Evolutionary conservation across 1,284 basidiomycete genomes (phyloP).

Genomic region (Bjerkandera adusta): DNA sequence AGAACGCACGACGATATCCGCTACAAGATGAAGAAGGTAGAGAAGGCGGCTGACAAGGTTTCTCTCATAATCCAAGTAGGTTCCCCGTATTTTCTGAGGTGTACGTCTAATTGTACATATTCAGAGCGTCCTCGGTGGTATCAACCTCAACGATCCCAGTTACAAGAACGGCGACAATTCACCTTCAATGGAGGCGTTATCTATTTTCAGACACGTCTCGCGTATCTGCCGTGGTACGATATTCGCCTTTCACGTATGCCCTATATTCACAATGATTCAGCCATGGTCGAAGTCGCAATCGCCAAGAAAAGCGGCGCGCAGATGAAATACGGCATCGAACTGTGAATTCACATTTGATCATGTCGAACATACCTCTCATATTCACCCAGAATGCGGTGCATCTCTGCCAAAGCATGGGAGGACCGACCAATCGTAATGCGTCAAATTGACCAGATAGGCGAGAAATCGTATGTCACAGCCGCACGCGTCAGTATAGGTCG

Average conservation of each 20-base stretch:
- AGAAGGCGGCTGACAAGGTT: constrained; percentile 67
- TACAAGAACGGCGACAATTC: constrained; percentile 71
- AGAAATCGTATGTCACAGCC: constrained; percentile 67
- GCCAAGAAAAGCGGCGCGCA: constrained; percentile 58
- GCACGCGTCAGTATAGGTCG: constrained; percentile 1
- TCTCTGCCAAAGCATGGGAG: constrained; percentile 83
- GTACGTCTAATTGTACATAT: not conserved
- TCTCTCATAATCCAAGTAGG: constrained; percentile 70
- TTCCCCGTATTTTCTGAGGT: not conserved
- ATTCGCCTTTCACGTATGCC: not conserved
- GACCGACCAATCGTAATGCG: constrained; percentile 75
- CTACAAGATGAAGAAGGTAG: constrained; percentile 64
- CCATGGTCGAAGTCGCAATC: constrained; percentile 69
- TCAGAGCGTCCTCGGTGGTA: constrained; percentile 73
- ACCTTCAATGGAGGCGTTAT: constrained; percentile 62
- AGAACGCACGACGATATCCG: constrained; percentile 69
- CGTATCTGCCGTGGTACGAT: constrained; percentile 63
- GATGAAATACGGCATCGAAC: constrained; percentile 67
- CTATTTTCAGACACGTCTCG: constrained; percentile 64
- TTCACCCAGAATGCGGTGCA: constrained; percentile 58
- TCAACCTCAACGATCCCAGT: constrained; percentile 63
- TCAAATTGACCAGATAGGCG: constrained; percentile 80
- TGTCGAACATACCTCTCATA: not conserved
- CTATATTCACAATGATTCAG: constrained; percentile 34
- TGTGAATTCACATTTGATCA: constrained; percentile 42